These are phyloP conservation scores for Cercospora nicotianae DNA, from an alignment of 2,329 filamentous ascomycete species.

Conservation along the genomic window DNA sequence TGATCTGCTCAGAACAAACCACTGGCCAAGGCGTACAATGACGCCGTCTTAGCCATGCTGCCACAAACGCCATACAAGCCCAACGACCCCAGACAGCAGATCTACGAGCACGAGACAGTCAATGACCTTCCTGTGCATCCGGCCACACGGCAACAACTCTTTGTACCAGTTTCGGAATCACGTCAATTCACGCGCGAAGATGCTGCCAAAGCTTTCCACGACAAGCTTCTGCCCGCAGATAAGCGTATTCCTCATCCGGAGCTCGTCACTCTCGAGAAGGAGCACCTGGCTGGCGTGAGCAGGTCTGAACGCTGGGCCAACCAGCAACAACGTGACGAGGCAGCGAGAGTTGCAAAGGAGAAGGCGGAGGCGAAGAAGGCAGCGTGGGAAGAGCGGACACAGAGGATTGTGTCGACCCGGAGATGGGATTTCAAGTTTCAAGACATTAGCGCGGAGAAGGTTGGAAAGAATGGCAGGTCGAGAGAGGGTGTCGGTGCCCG, in stretches of 20 bases:
- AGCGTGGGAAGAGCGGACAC: conserved; percentile 47
- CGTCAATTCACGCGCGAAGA: conserved; percentile 65
- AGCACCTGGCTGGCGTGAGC: conserved; percentile 41
- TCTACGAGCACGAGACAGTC: conserved; percentile 59
- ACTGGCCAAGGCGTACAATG: conserved; percentile 73
- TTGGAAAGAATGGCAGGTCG: conserved; percentile 56
- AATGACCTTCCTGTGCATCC: conserved; percentile 64
- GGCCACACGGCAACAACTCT: conserved; percentile 56
- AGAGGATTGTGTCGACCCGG: conserved; percentile 48
- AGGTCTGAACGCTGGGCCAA: conserved; percentile 48
- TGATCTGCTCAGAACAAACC: conserved; percentile 63
- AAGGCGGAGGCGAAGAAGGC: conserved; percentile 43
- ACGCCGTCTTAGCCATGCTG: conserved; percentile 76
- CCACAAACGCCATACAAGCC: conserved; percentile 60
- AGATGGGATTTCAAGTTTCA: conserved; percentile 63
- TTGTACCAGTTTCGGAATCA: conserved; percentile 64
- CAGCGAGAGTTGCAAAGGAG: conserved; percentile 41
- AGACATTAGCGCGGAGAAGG: conserved; percentile 58
- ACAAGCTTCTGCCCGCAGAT: conserved; percentile 61
- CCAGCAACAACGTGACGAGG: conserved; percentile 40
- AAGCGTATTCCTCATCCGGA: conserved; percentile 65
- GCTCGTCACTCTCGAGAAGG: conserved; percentile 53
- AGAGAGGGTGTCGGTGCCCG: conserved; percentile 56
- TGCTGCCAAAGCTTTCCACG: conserved; percentile 61
- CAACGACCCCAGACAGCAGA: conserved; percentile 33